A percentile compares a stretch with the other conserved stretches of the same genome.
phyloP scores from a whole-genome alignment of 2,329 filamentous ascomycete genomes.

The Elsinoe perseae region DNA sequence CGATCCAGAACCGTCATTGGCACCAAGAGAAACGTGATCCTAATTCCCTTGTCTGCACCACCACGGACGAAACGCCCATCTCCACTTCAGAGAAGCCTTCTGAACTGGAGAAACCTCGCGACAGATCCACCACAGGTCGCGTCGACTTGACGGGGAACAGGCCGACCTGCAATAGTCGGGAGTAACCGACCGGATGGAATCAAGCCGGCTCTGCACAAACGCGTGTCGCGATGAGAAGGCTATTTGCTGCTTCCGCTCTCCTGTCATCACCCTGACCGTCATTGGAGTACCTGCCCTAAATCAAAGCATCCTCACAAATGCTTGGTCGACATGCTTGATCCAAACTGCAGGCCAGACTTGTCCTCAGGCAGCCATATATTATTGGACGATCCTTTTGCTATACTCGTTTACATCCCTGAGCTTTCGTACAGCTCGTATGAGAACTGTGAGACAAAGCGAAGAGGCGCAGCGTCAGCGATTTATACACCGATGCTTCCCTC shows the following conservation, averaged over 20 bases:
- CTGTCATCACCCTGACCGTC: background rate
- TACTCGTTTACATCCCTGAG: background rate
- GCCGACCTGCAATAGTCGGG: background rate
- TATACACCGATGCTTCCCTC: background rate
- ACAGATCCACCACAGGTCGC: background rate
- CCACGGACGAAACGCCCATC: no score
- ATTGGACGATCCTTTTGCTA: background rate
- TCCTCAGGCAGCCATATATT: background rate
- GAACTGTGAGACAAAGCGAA: background rate
- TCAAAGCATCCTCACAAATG: background rate
- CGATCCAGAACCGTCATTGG: background rate
- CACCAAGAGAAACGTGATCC: background rate
- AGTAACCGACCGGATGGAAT: background rate
- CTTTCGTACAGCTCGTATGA: background rate
- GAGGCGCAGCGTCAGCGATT: background rate
- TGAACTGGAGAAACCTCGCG: background rate
- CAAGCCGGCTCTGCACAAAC: background rate
- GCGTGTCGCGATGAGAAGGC: background rate
- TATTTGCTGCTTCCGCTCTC: background rate
- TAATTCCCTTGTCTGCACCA: background rate
- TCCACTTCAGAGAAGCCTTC: no score
- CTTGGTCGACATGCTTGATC: background rate
- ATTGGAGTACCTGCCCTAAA: background rate
- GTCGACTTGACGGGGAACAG: background rate
- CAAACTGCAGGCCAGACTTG: background rate